Evolutionary conservation across 768 basidiomycete genomes (phyloP).

Genomic region (Crucibulum laeve): DNA sequence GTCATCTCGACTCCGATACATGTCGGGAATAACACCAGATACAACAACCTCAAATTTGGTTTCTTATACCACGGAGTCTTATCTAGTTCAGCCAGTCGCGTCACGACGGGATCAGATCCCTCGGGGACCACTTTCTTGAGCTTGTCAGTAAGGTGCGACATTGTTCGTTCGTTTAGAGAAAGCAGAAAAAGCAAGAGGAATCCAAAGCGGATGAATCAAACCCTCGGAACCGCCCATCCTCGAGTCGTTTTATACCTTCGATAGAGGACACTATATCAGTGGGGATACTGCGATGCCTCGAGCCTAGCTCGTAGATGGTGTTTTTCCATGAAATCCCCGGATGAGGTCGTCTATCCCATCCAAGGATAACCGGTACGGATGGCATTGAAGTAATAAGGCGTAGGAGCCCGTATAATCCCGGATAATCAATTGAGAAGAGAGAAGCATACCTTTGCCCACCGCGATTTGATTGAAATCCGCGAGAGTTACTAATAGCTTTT

Average conservation of each 20-base stretch:
- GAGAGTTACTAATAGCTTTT: too few species aligned
- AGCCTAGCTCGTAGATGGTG: background rate
- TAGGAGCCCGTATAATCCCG: background rate
- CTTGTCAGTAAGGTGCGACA: constrained; percentile 6
- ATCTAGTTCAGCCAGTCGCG: constrained; percentile 43
- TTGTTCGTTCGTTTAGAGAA: background rate
- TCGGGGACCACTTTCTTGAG: constrained; percentile 7
- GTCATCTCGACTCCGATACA: constrained; percentile 63
- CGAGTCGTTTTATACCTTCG: background rate
- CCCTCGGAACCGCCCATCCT: background rate
- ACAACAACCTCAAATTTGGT: constrained; percentile 51
- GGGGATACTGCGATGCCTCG: constrained; percentile 7
- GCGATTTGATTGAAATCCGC: too few species aligned
- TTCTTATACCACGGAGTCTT: constrained; percentile 59
- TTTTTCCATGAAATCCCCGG: constrained; percentile 11
- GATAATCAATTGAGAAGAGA: background rate
- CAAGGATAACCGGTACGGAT: background rate
- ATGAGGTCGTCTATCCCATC: background rate
- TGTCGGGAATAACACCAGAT: constrained; percentile 55
- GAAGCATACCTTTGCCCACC: too few species aligned
- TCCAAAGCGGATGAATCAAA: background rate
- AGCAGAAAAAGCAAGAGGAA: background rate
- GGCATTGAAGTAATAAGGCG: background rate
- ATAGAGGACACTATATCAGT: background rate
- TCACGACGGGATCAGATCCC: constrained; percentile 28